Base-by-base conservation (phyloP, 768 basidiomycete genomes). In the Collybia nuda region DNA sequence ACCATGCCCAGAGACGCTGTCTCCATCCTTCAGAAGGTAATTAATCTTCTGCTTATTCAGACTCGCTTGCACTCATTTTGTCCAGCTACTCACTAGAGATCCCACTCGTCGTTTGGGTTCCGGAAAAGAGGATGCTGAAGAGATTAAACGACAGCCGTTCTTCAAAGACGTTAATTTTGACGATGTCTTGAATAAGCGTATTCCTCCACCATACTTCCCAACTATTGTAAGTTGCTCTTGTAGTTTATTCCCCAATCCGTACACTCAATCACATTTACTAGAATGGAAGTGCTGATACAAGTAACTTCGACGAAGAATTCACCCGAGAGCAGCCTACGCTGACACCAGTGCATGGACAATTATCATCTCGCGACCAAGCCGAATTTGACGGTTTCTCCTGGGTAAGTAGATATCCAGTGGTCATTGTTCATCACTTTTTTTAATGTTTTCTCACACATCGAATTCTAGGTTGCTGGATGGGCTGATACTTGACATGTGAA, bases 1-100 rank as follows among this genome's bases (percentile, higher is more conserved):
- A 98, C 97, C 5, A 99, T 99, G 97, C 97, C 95, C 6, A 80
- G 93, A 47, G 96, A 98, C 61, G 94, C 94, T 6, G 95, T 98
- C 40, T 93, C 93, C 17, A 90, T 98, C 56, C 63, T 99, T 50
- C 94, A 97, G 65, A 94, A 94, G 80, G 95, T 93, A 57, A 48
- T 32, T 32, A 14, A 11, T 4, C 9, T 6, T 32, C 12, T 32
- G 12, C 32, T 6, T 32, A 32, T 32, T 11, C 32, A 32, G 32
- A 11, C 14, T 32, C 3, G 32, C 12, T 32, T 9, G 14, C 6
- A 32, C 32, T 14, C 5, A 2, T 40, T 29, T 21, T 40, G 3
- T 49, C 47, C 58, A 98, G 95, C 75, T 99, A 21, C 76, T 99
- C 55, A 96, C 92, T 1, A 85, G 96, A 40, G 96, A 99, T 62